Conservation (phyloP, 2,329 filamentous ascomycete species). For the Colletotrichum costaricense region DNA sequence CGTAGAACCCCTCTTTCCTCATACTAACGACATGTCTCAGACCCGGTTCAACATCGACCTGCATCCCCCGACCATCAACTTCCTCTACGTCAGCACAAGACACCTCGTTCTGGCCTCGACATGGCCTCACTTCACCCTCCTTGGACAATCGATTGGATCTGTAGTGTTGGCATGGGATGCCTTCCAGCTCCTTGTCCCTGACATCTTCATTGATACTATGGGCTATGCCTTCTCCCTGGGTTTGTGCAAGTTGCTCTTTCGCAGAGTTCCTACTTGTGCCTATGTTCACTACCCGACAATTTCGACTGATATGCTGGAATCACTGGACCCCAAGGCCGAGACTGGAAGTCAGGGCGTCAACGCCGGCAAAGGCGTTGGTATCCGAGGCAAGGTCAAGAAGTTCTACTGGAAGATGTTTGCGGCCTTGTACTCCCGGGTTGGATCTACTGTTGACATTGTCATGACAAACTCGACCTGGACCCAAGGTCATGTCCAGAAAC, state of each 20-base stretch:
- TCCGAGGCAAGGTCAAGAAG: conserved; percentile 78
- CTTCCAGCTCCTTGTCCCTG: conserved; percentile 89
- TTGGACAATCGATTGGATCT: conserved; percentile 94
- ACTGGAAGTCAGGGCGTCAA: conserved; percentile 80
- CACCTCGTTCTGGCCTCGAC: conserved; percentile 87
- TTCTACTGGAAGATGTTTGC: conserved; percentile 92
- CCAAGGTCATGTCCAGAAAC: conserved; percentile 79
- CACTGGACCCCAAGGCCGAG: conserved; percentile 72
- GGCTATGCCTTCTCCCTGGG: conserved; percentile 94
- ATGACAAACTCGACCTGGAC: conserved; percentile 99
- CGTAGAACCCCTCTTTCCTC: neutral
- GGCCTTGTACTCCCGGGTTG: conserved; percentile 82
- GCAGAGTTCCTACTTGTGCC: conserved; percentile 82
- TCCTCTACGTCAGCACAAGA: conserved; percentile 91
- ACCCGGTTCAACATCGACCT: conserved; percentile 93
- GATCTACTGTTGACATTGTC: conserved; percentile 87
- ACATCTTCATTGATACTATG: conserved; percentile 98
- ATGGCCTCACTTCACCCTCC: conserved; percentile 91
- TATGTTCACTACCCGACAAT: conserved; percentile 99
- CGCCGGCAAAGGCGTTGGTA: conserved; percentile 81
- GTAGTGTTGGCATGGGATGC: conserved; percentile 90
- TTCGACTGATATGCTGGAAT: conserved; percentile 95
- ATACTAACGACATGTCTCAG: conserved; percentile 51
- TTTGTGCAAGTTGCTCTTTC: conserved; percentile 85
- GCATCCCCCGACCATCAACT: conserved; percentile 83